phyloP scores from a whole-genome alignment of 495 filamentous ascomycete genomes.

The Aspergillus asperescens region DNA sequence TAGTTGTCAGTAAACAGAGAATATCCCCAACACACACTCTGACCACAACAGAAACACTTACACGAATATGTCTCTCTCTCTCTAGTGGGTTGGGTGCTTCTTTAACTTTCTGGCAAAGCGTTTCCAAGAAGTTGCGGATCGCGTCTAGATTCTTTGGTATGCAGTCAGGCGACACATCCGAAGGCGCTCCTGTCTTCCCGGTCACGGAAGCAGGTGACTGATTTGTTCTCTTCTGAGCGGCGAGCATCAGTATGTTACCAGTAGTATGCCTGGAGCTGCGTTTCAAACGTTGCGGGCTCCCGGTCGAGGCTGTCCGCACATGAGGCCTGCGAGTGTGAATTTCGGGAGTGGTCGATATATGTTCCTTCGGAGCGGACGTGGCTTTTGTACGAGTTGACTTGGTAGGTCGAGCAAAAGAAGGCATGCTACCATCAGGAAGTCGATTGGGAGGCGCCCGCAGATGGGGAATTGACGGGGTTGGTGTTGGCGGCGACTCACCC shows the following conservation, averaged over 20 bases:
- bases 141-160: not conserved
- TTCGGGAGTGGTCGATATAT: not conserved
- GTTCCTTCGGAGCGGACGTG: not conserved
- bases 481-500: not conserved
- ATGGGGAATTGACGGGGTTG: constrained; percentile 4
- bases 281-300: constrained; percentile 11
- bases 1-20: not conserved
- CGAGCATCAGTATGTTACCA: not conserved
- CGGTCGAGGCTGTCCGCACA: constrained; percentile 11
- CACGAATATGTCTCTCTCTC: constrained; percentile 17
- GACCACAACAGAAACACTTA: constrained; percentile 8
- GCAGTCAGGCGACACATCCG: not conserved
- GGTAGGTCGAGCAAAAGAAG: constrained; percentile 18
- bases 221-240: not conserved
- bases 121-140: constrained; percentile 8
- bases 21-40: not conserved
- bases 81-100: constrained; percentile 3
- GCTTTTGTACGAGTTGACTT: constrained; percentile 17
- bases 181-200: not conserved
- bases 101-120: constrained; percentile 9
- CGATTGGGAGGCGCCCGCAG: constrained; percentile 6
- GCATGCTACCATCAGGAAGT: not conserved
- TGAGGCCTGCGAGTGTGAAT: constrained; percentile 7
- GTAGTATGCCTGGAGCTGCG: not conserved
- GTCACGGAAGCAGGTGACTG: not conserved